phyloP scores from a whole-genome alignment of 2,329 filamentous ascomycete genomes.

The Rhinocladiella mackenziei region DNA sequence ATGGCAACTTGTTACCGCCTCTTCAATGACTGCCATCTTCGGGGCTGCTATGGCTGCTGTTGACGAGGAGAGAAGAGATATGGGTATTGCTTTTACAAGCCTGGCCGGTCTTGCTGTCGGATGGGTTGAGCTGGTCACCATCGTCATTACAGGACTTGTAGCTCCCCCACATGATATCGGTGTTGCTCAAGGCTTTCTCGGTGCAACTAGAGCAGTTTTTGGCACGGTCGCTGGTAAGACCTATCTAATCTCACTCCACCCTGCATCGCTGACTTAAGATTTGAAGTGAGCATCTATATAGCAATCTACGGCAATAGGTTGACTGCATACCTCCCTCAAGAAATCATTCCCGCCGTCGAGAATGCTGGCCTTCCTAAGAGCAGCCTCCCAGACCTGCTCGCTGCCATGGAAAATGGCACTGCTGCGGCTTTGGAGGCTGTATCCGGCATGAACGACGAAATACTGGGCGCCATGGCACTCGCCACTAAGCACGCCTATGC shows the following conservation, averaged over 20 bases:
- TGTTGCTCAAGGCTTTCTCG: slow-evolving; percentile 29
- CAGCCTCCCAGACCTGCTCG: slow-evolving; percentile 36
- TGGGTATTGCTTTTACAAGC: slow-evolving; percentile 29
- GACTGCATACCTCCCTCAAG: slow-evolving; percentile 11
- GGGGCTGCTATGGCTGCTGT: slow-evolving; percentile 25
- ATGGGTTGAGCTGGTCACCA: slow-evolving; percentile 29
- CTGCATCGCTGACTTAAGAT: slow-evolving; percentile 3
- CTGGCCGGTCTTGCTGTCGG: slow-evolving; percentile 30
- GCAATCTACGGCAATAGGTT: slow-evolving; percentile 26
- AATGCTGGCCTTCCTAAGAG: slow-evolving; percentile 39
- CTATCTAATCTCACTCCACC: not conserved
- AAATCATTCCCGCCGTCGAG: slow-evolving; percentile 33
- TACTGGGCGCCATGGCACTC: slow-evolving; percentile 35
- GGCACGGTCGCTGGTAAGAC: slow-evolving; percentile 27
- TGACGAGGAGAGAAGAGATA: slow-evolving; percentile 21
- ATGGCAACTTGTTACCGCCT: slow-evolving; percentile 24
- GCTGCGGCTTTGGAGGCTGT: slow-evolving; percentile 32
- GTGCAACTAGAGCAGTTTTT: slow-evolving; percentile 25
- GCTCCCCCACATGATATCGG: slow-evolving; percentile 31
- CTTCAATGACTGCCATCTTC: slow-evolving; percentile 25
- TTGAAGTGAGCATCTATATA: slow-evolving; percentile 28
- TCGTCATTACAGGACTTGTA: slow-evolving; percentile 28
- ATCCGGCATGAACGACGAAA: slow-evolving; percentile 35
- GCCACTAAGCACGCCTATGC: slow-evolving; percentile 42
- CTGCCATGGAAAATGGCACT: slow-evolving; percentile 35